Conservation (phyloP, 176 grass and related monocot species). For the Carex myosuroides region DNA sequence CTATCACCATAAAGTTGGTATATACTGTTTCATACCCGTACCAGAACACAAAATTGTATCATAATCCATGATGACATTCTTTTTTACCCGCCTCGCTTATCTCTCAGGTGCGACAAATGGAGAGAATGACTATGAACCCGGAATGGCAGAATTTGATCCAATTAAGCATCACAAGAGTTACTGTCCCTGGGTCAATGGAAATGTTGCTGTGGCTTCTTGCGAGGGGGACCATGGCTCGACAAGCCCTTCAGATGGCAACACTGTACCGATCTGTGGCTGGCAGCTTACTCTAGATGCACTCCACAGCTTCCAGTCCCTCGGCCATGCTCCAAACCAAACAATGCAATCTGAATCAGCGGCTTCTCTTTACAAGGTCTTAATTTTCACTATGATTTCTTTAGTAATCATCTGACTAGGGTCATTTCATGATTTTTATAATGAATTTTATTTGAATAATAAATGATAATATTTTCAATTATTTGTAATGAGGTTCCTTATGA, state of each 20-base stretch:
- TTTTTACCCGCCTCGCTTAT: background rate
- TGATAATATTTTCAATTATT: background rate
- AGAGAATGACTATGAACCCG: constrained; percentile 73
- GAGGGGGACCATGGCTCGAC: constrained; percentile 39
- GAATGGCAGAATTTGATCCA: constrained; percentile 73
- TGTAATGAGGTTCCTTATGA: background rate
- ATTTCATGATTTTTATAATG: background rate
- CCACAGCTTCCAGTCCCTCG: constrained; percentile 69
- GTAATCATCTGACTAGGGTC: background rate
- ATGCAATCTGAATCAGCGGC: constrained; percentile 94
- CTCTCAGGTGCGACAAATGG: constrained; percentile 63
- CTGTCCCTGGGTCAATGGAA: constrained; percentile 94
- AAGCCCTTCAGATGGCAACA: constrained; percentile 23
- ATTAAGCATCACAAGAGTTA: constrained; percentile 89
- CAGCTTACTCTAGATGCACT: constrained; percentile 83
- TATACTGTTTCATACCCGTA: background rate
- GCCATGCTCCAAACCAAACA: constrained; percentile 76
- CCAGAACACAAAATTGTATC: background rate
- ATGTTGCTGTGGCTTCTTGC: constrained; percentile 72
- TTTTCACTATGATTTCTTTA: background rate
- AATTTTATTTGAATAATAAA: background rate
- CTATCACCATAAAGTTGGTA: background rate
- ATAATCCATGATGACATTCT: background rate
- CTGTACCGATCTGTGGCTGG: constrained; percentile 61
- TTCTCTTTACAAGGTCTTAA: constrained; percentile 80